phyloP scores from a whole-genome alignment of 2,329 filamentous ascomycete species.

The Eutypa lata region DNA sequence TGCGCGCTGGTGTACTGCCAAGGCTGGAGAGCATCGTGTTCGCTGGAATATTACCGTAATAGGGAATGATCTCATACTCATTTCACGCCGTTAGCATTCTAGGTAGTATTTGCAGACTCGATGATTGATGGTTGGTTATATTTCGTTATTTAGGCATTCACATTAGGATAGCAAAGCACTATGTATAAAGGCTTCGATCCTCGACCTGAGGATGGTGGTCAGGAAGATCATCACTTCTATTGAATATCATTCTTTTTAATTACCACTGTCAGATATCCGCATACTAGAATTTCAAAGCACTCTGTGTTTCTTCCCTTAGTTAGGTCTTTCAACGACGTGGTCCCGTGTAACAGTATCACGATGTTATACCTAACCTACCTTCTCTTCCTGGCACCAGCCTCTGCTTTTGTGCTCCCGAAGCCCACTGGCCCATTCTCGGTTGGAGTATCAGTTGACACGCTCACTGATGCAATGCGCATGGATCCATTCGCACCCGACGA shows the following conservation, averaged over 20 bases:
- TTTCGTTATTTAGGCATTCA: neutral
- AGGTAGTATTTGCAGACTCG: neutral
- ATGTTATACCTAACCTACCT: neutral
- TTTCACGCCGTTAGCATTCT: neutral
- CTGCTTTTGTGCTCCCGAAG: conserved; percentile 1
- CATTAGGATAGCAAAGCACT: neutral
- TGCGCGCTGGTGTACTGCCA: neutral
- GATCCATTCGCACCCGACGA: conserved; percentile 5
- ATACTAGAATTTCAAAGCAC: neutral
- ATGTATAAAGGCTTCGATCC: neutral
- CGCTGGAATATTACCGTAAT: neutral
- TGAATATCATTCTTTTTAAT: neutral
- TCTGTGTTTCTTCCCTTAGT: too few species aligned
- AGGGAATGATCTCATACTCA: neutral
- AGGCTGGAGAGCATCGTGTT: conserved; percentile 2
- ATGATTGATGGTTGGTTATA: neutral
- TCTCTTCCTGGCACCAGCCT: neutral
- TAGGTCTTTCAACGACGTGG: too few species aligned
- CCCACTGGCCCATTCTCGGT: conserved; percentile 3
- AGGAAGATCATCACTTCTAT: neutral
- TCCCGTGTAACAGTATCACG: neutral
- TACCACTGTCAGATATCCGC: neutral
- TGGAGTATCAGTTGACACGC: neutral
- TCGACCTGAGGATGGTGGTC: neutral
- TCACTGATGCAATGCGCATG: conserved; percentile 2